Evolutionary conservation across 1,139 yeast species (phyloP), one percentile per base, ranked within the genome.

Genomic region (Geotrichum histeridarum): DNA sequence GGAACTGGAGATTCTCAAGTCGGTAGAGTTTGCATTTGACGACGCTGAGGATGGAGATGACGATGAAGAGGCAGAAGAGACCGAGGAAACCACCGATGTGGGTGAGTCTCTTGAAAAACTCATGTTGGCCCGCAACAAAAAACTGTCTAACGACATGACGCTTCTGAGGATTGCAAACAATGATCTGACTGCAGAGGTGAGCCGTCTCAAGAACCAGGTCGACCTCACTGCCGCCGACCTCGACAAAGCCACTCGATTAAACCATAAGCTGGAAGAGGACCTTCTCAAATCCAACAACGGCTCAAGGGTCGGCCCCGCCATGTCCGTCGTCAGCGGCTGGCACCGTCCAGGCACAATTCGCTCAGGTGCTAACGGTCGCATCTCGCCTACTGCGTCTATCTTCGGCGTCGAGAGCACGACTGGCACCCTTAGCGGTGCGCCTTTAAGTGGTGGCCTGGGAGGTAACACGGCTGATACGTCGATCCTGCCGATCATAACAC

Each of bases 401-500:
- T 59, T 65, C 37, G 67, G 65, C 8, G 67, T 67, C 5, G 50
- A 48, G 39, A 58, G 41, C 38, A 17, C 51, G 41, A 49, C 49
- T 22, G 39, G 32, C 31, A 48, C 43, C 36, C 52, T 27, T 43
- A 59, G n/a, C 39, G 44, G 43, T 32, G 44, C 42, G 32, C 46
- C 56, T 22, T 48, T 22, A 11, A 22, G 49, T 11, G 58, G n/a
- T 11, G 54, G 55, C 48, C 54, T 31, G 45, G 53, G 5, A 18
- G 52, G 14, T 37, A 56, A 5, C 42, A 7, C 47, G 30, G 52
- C 59, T 48, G 67, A 78, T 43, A 67, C 74, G 6, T 78, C 89
- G 0, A 84, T 93, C 42, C 72, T 93, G 48, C 95, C 96, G 0
- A 89, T 93, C 52, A 82, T 93, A 35, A 90, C 97, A 22, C 91